Evolutionary conservation across 2,329 filamentous ascomycete genomes (phyloP).

Genomic region (Cladosporium halotolerans): DNA sequence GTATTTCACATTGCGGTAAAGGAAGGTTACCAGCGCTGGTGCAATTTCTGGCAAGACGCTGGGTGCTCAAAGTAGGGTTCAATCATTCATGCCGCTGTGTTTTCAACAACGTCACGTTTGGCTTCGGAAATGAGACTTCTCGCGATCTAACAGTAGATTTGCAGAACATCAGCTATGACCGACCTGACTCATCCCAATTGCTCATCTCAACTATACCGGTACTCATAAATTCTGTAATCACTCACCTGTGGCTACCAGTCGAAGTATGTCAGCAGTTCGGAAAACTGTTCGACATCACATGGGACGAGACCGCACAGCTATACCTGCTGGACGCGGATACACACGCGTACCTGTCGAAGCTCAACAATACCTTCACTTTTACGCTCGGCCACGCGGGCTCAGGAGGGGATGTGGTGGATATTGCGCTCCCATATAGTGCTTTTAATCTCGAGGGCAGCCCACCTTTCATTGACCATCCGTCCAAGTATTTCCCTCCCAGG

Average conservation of each 20-base stretch:
- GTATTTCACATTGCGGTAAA: no score
- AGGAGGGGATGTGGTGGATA: slow-evolving; percentile 13
- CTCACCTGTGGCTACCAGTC: slow-evolving; percentile 36
- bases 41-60: no score
- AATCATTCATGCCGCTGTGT: background rate
- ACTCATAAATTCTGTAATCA: slow-evolving; percentile 37
- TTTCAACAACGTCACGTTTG: slow-evolving; percentile 24
- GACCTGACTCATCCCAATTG: slow-evolving; percentile 20
- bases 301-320: slow-evolving; percentile 31
- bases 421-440: slow-evolving; percentile 26
- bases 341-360: slow-evolving; percentile 27
- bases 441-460: slow-evolving; percentile 24
- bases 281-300: slow-evolving; percentile 34
- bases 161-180: slow-evolving; percentile 20
- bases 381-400: slow-evolving; percentile 16
- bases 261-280: slow-evolving; percentile 36
- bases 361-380: slow-evolving; percentile 35
- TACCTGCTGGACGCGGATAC: slow-evolving; percentile 36
- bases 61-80: no score
- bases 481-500: slow-evolving; percentile 23
- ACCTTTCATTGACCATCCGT: slow-evolving; percentile 15
- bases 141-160: slow-evolving; percentile 22
- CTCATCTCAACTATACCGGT: slow-evolving; percentile 15
- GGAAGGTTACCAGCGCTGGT: no score
- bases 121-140: slow-evolving; percentile 23